Evolutionary conservation across 2,329 filamentous ascomycete species (phyloP).

Genomic region (Neopestalotiopsis clavispora): DNA sequence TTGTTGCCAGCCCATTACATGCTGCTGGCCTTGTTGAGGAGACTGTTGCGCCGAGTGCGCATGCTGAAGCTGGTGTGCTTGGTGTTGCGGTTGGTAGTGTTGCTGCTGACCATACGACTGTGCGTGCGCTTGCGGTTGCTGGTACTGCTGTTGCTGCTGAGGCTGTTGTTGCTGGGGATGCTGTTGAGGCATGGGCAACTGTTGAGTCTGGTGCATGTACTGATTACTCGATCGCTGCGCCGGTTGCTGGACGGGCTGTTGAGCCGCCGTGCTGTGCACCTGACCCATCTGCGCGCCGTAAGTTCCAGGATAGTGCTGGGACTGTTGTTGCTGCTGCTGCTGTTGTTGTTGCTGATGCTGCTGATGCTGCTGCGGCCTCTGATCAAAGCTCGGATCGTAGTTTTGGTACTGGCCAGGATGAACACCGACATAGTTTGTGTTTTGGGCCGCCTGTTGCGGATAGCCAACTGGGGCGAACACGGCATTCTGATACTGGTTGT

Average conservation of each 20-base stretch:
- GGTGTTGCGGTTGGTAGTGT: slow-evolving; percentile 14
- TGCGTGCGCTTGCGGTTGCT: slow-evolving; percentile 14
- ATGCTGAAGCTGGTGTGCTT: slow-evolving; percentile 19
- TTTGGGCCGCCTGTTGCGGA: slow-evolving; percentile 29
- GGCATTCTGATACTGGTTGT: slow-evolving; percentile 26
- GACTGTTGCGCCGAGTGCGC: background rate
- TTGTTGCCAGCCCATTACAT: slow-evolving; percentile 33
- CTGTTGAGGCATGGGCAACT: slow-evolving; percentile 16
- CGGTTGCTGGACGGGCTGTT: slow-evolving; percentile 18
- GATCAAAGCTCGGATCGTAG: slow-evolving; percentile 36
- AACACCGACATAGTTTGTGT: slow-evolving; percentile 25
- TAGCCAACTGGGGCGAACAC: slow-evolving; percentile 25
- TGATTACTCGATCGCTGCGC: slow-evolving; percentile 12
- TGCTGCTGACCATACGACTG: slow-evolving; percentile 19
- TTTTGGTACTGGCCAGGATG: slow-evolving; percentile 29
- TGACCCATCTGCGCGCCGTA: slow-evolving; percentile 20
- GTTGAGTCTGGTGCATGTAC: slow-evolving; percentile 14
- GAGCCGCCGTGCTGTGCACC: slow-evolving; percentile 14
- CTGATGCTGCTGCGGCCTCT: slow-evolving; percentile 23
- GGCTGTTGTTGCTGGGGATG: slow-evolving; percentile 19
- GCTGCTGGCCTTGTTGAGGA: slow-evolving; percentile 15
- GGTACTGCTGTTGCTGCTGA: slow-evolving; percentile 14
- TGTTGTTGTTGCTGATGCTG: slow-evolving; percentile 15
- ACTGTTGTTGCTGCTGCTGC: slow-evolving; percentile 6
- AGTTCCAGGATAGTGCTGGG: slow-evolving; percentile 22